Conservation (phyloP, 2,329 filamentous ascomycete genomes). For the Thyridium curvatum region DNA sequence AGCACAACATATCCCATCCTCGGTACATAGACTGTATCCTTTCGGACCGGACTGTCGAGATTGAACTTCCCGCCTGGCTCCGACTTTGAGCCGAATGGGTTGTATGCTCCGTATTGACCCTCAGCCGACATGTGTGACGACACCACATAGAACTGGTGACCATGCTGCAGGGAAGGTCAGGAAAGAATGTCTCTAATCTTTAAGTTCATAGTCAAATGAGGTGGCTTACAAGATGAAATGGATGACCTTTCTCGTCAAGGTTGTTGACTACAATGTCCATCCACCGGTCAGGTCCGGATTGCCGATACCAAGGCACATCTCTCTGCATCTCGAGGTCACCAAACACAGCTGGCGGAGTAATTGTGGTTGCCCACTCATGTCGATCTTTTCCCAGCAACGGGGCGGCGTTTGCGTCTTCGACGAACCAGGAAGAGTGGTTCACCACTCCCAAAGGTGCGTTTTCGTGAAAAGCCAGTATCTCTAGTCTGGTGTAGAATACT, state of each 20-base stretch:
- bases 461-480: slow-evolving; percentile 6
- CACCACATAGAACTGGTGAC: slow-evolving; percentile 7
- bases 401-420: slow-evolving; percentile 7
- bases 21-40: slow-evolving; percentile 27
- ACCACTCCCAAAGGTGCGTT: slow-evolving; percentile 10
- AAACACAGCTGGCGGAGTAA: too few species aligned
- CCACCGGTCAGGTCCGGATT: slow-evolving; percentile 23
- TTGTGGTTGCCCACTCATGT: too few species aligned
- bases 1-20: slow-evolving; percentile 25
- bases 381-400: too few species aligned
- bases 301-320: slow-evolving; percentile 6
- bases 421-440: slow-evolving; percentile 10
- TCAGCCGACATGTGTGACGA: slow-evolving; percentile 10
- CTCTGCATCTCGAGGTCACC: not conserved
- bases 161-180: slow-evolving; percentile 9
- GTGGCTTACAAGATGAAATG: slow-evolving; percentile 37
- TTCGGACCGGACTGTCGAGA: slow-evolving; percentile 12
- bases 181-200: not conserved
- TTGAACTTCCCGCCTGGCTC: not conserved
- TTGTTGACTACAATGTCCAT: slow-evolving; percentile 43
- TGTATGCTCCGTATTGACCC: slow-evolving; percentile 9
- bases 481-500: slow-evolving; percentile 8
- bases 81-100: not conserved
- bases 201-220: not conserved
- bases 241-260: slow-evolving; percentile 40